phyloP scores from a whole-genome alignment of 2,329 filamentous ascomycete genomes.

The Fusarium virguliforme region DNA sequence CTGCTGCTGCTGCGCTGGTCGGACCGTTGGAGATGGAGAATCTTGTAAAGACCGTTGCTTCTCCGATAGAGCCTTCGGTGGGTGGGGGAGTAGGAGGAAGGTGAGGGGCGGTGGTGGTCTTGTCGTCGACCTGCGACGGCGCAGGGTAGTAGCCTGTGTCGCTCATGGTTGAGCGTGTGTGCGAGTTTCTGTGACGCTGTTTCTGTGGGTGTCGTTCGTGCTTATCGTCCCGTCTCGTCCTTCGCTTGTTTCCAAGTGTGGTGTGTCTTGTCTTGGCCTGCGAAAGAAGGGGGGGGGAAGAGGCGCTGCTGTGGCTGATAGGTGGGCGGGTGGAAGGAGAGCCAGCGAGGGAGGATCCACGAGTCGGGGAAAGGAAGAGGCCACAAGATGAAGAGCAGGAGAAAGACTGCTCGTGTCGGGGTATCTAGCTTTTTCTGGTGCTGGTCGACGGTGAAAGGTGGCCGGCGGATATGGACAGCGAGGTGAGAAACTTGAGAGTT shows the following conservation, averaged over 20 bases:
- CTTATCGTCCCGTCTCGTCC: slow-evolving; percentile 30
- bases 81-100: slow-evolving; percentile 3
- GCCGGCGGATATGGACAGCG: slow-evolving; percentile 27
- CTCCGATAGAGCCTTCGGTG: slow-evolving; percentile 33
- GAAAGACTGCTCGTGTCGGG: slow-evolving; percentile 8
- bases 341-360: slow-evolving; percentile 30
- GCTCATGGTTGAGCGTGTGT: slow-evolving; percentile 46
- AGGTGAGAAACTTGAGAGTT: slow-evolving; percentile 31
- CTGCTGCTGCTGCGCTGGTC: slow-evolving; percentile 18
- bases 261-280: slow-evolving; percentile 21
- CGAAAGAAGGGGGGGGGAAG: slow-evolving; percentile 4
- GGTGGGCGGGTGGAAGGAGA: slow-evolving; percentile 25
- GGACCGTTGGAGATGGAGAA: slow-evolving; percentile 20
- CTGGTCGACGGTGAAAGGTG: slow-evolving; percentile 5
- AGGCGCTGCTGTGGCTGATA: slow-evolving; percentile 37
- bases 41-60: slow-evolving; percentile 34
- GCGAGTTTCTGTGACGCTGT: neutral
- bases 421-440: slow-evolving; percentile 1
- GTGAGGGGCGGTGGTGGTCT: slow-evolving; percentile 26
- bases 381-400: slow-evolving; percentile 34
- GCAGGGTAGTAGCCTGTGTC: slow-evolving; percentile 38
- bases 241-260: slow-evolving; percentile 17
- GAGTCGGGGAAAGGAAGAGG: slow-evolving; percentile 31
- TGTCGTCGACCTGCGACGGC: slow-evolving; percentile 52
- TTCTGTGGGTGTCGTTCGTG: neutral